These are phyloP conservation scores for Sporothrix euskadiensis DNA, from an alignment of 2,329 filamentous ascomycete genomes.

Conservation along the genomic window DNA sequence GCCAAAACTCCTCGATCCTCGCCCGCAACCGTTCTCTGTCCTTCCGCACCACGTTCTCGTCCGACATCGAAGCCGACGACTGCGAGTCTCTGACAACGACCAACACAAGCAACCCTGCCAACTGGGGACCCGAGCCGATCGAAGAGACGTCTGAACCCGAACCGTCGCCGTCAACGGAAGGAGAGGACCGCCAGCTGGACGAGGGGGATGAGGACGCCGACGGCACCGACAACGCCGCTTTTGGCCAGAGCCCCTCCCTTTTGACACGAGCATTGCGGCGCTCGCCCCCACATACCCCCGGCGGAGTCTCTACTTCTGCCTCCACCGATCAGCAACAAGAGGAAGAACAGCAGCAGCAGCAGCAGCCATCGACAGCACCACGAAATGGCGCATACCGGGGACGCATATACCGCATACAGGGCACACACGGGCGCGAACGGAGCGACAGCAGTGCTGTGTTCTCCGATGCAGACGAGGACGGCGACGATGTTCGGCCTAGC, in stretches of 20 bases:
- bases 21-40: slow-evolving; percentile 42
- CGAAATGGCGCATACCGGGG: slow-evolving; percentile 4
- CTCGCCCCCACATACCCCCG: slow-evolving; percentile 39
- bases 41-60: slow-evolving; percentile 35
- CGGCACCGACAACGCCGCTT: not conserved
- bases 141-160: slow-evolving; percentile 49
- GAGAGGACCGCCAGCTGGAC: slow-evolving; percentile 7
- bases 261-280: slow-evolving; percentile 29
- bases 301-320: slow-evolving; percentile 45
- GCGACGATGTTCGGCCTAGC: not conserved
- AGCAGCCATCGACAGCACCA: slow-evolving; percentile 2
- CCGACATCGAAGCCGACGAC: slow-evolving; percentile 37
- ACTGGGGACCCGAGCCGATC: slow-evolving; percentile 52
- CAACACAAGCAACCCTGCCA: slow-evolving; percentile 23
- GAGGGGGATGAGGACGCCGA: not conserved
- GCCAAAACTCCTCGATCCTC: slow-evolving; percentile 50
- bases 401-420: not conserved
- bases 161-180: slow-evolving; percentile 5
- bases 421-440: not conserved
- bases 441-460: slow-evolving; percentile 24
- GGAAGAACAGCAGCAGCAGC: slow-evolving; percentile 34
- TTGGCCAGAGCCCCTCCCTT: slow-evolving; percentile 29
- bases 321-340: slow-evolving; percentile 11
- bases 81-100: not conserved
- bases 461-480: slow-evolving; percentile 27